Conservation (phyloP, 2,329 filamentous ascomycete genomes). For the Aspergillus proliferans region DNA sequence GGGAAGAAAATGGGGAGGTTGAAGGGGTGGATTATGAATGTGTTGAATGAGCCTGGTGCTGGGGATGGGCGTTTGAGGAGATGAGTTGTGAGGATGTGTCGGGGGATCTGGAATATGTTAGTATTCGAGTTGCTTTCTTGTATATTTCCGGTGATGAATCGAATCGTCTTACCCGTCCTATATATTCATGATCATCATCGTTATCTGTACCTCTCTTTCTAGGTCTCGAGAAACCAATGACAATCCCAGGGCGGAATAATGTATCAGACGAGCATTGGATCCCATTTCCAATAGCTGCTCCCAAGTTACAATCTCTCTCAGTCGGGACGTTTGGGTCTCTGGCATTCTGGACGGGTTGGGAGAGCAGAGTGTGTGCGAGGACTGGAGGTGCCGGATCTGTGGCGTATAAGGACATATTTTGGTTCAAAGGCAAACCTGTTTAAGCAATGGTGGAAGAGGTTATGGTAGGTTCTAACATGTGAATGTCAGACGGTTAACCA, state of each 20-base stretch:
- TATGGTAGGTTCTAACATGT: too few relatives aligned
- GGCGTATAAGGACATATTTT: constrained; percentile 13
- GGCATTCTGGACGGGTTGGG: constrained; percentile 1
- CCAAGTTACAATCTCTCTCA: constrained; percentile 20
- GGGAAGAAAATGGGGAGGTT: constrained; percentile 26
- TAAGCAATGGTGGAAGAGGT: not conserved
- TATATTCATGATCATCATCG: constrained; percentile 18
- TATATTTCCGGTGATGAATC: not conserved
- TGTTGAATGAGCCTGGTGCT: constrained; percentile 10
- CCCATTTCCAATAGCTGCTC: constrained; percentile 16
- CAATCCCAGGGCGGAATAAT: constrained; percentile 23
- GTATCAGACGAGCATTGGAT: constrained; percentile 7
- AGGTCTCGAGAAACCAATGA: constrained; percentile 29
- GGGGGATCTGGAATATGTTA: constrained; percentile 20
- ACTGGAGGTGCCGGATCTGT: constrained; percentile 25
- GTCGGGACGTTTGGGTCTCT: not conserved
- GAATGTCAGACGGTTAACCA: too few relatives aligned
- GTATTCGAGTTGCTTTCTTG: too few relatives aligned
- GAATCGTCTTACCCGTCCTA: constrained; percentile 23
- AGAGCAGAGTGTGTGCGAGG: constrained; percentile 26
- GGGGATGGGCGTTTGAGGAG: constrained; percentile 8
- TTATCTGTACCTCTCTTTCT: constrained; percentile 15
- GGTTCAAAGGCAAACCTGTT: not conserved
- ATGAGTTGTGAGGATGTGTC: constrained; percentile 20
- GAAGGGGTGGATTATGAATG: constrained; percentile 31